phyloP scores from a whole-genome alignment of 768 basidiomycete species.

The Postia placenta region DNA sequence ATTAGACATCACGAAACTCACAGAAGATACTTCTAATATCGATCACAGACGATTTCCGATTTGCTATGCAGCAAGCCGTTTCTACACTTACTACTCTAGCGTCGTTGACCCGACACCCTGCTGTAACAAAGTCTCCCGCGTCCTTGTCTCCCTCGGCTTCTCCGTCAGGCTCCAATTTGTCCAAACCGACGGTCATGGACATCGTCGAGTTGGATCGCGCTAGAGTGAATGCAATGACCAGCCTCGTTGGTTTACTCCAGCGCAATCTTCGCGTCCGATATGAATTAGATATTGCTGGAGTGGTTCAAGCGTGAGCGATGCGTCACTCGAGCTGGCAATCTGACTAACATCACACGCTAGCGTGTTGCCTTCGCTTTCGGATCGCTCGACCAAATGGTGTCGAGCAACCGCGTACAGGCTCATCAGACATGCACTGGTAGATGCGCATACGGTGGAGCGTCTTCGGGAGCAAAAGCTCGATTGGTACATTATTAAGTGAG shows the following conservation, averaged over 20 bases:
- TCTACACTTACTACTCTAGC: constrained; percentile 51
- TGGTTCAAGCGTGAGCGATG: constrained; percentile 65
- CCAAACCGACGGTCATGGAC: constrained; percentile 17
- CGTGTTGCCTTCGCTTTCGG: constrained; percentile 72
- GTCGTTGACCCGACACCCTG: constrained; percentile 33
- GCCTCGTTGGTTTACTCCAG: constrained; percentile 59
- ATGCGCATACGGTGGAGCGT: constrained; percentile 59
- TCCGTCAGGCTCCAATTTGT: constrained; percentile 20
- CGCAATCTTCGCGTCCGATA: constrained; percentile 71
- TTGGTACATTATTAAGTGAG: constrained; percentile 87
- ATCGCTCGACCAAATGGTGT: constrained; percentile 62
- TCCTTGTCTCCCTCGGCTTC: constrained; percentile 32
- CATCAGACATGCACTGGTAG: constrained; percentile 72
- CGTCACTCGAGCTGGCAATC: not conserved
- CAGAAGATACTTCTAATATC: not conserved
- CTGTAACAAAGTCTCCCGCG: constrained; percentile 27
- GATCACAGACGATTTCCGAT: constrained; percentile 65
- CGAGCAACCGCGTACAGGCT: constrained; percentile 81
- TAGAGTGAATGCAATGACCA: constrained; percentile 57
- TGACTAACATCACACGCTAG: constrained; percentile 34
- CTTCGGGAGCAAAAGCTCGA: constrained; percentile 66
- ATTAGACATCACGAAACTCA: not conserved
- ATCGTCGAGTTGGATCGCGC: constrained; percentile 40
- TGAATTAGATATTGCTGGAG: constrained; percentile 61
- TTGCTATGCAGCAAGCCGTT: constrained; percentile 60